These are phyloP conservation scores for Aegilops tauschii DNA, from an alignment of 176 grass and related monocot species.

Conservation along the genomic window DNA sequence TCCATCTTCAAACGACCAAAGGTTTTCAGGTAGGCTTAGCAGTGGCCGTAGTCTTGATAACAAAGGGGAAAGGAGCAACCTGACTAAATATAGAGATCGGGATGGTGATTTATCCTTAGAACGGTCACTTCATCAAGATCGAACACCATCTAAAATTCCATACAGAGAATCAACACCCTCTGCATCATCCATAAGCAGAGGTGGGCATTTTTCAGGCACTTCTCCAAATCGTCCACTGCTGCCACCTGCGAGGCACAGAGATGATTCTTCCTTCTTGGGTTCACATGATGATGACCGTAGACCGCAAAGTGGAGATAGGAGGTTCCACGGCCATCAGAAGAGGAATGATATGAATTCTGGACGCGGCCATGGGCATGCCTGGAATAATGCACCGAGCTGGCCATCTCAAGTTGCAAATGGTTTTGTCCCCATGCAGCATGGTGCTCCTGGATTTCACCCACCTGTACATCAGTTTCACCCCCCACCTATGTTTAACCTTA, in stretches of 20 bases:
- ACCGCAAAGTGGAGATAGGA: slow-evolving; percentile 56
- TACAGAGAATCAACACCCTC: slow-evolving; percentile 78
- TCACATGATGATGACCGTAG: slow-evolving; percentile 71
- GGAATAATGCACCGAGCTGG: slow-evolving; percentile 83
- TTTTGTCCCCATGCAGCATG: slow-evolving; percentile 83
- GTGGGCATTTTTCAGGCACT: slow-evolving; percentile 49
- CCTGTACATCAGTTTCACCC: slow-evolving; percentile 64
- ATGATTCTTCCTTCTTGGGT: slow-evolving; percentile 59
- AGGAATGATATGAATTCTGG: slow-evolving; percentile 67
- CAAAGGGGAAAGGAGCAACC: slow-evolving; percentile 51
- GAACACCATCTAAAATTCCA: slow-evolving; percentile 43
- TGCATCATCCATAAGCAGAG: slow-evolving; percentile 62
- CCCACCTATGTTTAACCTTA: slow-evolving; percentile 76
- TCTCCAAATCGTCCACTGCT: slow-evolving; percentile 63
- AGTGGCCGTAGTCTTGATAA: slow-evolving; percentile 54
- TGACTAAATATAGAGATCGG: slow-evolving; percentile 75
- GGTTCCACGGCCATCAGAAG: slow-evolving; percentile 62
- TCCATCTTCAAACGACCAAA: slow-evolving; percentile 57
- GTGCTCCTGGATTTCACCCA: slow-evolving; percentile 74
- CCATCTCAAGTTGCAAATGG: slow-evolving; percentile 71
- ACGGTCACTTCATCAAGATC: slow-evolving; percentile 49
- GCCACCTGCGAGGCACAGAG: slow-evolving; percentile 52
- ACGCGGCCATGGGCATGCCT: slow-evolving; percentile 62
- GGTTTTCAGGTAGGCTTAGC: slow-evolving; percentile 68
- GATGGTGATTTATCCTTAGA: slow-evolving; percentile 62